Evolutionary conservation across 495 filamentous ascomycete genomes (phyloP).

Genomic region (Hypoxylon fragiforme): DNA sequence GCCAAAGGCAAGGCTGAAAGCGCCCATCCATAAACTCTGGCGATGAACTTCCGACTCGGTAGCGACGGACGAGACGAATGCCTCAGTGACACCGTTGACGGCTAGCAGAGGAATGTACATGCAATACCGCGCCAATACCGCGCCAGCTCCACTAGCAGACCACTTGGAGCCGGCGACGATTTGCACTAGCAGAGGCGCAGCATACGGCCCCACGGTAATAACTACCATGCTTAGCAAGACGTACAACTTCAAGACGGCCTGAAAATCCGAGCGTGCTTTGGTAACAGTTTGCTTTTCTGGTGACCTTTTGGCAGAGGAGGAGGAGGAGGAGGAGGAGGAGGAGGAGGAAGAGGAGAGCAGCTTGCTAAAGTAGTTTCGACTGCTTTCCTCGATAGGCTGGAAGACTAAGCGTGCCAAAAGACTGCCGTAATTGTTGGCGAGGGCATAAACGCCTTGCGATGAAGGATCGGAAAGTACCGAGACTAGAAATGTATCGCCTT

Average conservation of each 20-base stretch:
- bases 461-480: slow-evolving; percentile 69
- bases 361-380: slow-evolving; percentile 81
- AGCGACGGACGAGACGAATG: slow-evolving; percentile 87
- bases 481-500: slow-evolving; percentile 90
- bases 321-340: no score
- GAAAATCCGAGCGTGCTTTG: slow-evolving; percentile 51
- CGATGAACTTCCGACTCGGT: slow-evolving; percentile 65
- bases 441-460: slow-evolving; percentile 89
- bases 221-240: slow-evolving; percentile 68
- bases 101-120: slow-evolving; percentile 92
- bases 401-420: slow-evolving; percentile 88
- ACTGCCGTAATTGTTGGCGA: slow-evolving; percentile 93
- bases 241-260: slow-evolving; percentile 62
- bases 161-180: slow-evolving; percentile 75
- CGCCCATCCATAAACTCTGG: slow-evolving; percentile 82
- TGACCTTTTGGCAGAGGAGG: slow-evolving; percentile 34
- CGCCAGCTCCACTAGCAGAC: slow-evolving; percentile 63
- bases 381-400: slow-evolving; percentile 92
- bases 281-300: slow-evolving; percentile 25
- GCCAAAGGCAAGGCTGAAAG: slow-evolving; percentile 74
- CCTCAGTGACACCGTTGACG: slow-evolving; percentile 88
- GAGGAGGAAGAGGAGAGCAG: slow-evolving; percentile 52
- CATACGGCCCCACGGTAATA: slow-evolving; percentile 67
- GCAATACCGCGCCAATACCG: slow-evolving; percentile 75
- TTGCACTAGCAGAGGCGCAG: slow-evolving; percentile 70